Evolutionary conservation across 2,329 filamentous ascomycete species (phyloP).

Genomic region (Nigrospora sphaerica): DNA sequence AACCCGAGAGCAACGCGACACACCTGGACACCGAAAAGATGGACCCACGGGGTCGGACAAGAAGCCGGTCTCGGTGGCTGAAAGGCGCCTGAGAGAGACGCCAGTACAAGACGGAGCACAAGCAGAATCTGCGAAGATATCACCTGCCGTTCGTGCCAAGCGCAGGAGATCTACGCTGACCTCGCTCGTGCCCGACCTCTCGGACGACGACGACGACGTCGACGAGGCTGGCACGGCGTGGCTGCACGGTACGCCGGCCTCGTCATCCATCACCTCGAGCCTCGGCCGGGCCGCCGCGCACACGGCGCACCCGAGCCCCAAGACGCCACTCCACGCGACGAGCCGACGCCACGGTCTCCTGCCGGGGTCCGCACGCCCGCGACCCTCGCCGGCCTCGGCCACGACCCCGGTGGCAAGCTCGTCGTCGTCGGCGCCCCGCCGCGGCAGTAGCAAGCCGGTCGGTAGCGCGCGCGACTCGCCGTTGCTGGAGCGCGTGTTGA

Average conservation of each 20-base stretch:
- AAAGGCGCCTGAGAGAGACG: too few species aligned
- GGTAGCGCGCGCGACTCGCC: not conserved
- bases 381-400: not conserved
- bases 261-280: not conserved
- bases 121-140: not conserved
- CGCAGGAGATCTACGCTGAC: not conserved
- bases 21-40: too few species aligned
- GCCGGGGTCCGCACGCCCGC: not conserved
- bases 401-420: not conserved
- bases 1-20: too few species aligned
- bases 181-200: constrained; percentile 2
- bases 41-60: too few species aligned
- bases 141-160: too few species aligned
- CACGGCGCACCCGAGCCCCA: too few species aligned
- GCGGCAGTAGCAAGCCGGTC: not conserved
- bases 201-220: constrained; percentile 5
- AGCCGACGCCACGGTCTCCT: too few species aligned
- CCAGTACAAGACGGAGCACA: too few species aligned
- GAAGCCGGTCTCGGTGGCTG: too few species aligned
- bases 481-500: constrained; percentile 3
- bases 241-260: not conserved
- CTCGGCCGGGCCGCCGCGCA: too few species aligned
- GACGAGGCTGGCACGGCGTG: not conserved
- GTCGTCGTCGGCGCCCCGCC: not conserved
- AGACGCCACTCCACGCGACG: not conserved